A percentile compares a stretch with the other conserved stretches of the same genome.
phyloP scores from a whole-genome alignment of 2,329 filamentous ascomycete genomes.

The Talaromyces sp. region DNA sequence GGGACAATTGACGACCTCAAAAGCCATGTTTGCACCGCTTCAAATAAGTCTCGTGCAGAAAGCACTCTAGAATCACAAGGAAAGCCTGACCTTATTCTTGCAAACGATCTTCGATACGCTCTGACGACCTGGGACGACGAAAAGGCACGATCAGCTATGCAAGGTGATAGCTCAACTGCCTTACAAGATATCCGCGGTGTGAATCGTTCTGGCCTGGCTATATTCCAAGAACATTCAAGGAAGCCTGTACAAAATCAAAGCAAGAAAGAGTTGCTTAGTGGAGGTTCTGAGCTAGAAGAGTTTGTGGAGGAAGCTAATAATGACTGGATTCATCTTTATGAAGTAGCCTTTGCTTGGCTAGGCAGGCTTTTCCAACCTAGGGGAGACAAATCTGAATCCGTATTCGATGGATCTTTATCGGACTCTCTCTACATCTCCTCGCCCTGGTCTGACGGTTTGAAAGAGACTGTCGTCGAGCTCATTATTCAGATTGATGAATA shows the following conservation, averaged over 20 bases:
- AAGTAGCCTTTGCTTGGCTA: constrained; percentile 54
- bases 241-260: constrained; percentile 37
- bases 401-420: constrained; percentile 6
- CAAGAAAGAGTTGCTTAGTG: constrained; percentile 35
- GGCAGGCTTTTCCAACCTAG: constrained; percentile 45
- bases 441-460: constrained; percentile 53
- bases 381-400: constrained; percentile 9
- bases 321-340: constrained; percentile 44
- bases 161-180: constrained; percentile 46
- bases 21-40: constrained; percentile 20
- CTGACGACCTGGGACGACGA: constrained; percentile 43
- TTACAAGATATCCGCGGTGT: constrained; percentile 46
- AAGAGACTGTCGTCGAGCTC: constrained; percentile 50
- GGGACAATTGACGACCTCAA: constrained; percentile 43
- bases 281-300: constrained; percentile 29
- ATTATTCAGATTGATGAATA: constrained; percentile 52
- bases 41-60: constrained; percentile 16
- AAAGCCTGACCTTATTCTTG: constrained; percentile 25
- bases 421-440: constrained; percentile 50
- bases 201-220: constrained; percentile 45
- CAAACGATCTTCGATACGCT: constrained; percentile 42
- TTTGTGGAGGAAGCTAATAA: constrained; percentile 46
- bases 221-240: constrained; percentile 55
- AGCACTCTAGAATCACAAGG: constrained; percentile 4
- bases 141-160: constrained; percentile 40